Evolutionary conservation across 768 basidiomycete genomes (phyloP).

Genomic region (Bullera alba): DNA sequence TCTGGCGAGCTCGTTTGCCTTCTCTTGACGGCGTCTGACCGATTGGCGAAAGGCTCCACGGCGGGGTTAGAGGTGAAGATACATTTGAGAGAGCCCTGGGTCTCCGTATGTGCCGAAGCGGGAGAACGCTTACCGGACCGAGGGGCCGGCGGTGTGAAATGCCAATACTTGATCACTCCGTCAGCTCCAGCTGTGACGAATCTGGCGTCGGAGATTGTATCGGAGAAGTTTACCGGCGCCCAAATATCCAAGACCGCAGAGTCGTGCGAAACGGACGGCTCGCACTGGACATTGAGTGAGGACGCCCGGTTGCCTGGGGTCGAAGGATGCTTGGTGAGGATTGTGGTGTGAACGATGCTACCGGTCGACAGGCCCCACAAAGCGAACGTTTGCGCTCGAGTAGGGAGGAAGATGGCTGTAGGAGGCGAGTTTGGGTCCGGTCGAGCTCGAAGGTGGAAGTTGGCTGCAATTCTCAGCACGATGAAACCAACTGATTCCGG

Average conservation of each 20-base stretch:
- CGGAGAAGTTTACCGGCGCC: conserved; percentile 10
- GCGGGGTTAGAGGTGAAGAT: conserved; percentile 16
- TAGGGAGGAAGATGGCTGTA: conserved; percentile 17
- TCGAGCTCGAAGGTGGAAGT: conserved; percentile 32
- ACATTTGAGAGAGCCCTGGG: conserved; percentile 13
- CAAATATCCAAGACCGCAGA: conserved; percentile 26
- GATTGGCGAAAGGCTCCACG: conserved; percentile 6
- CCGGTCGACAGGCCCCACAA: conserved; percentile 38
- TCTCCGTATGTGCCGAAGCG: conserved; percentile 2
- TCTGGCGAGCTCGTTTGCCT: conserved; percentile 20
- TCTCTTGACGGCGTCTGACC: conserved; percentile 27
- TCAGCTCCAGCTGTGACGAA: conserved; percentile 38
- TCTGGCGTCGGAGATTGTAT: neutral
- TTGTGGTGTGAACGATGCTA: conserved; percentile 27
- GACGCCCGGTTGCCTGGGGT: conserved; percentile 29
- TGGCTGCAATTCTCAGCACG: conserved; percentile 16
- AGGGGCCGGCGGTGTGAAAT: neutral
- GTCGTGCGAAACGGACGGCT: conserved; percentile 18
- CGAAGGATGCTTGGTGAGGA: conserved; percentile 22
- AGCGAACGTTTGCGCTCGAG: conserved; percentile 16
- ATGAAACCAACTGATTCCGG: neutral
- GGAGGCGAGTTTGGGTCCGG: conserved; percentile 15
- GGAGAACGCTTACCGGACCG: conserved; percentile 13
- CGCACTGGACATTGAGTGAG: conserved; percentile 20
- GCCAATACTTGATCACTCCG: conserved; percentile 39